These are phyloP conservation scores for Tetracladium maxilliforme DNA, from an alignment of 2,329 filamentous ascomycete species.

Conservation along the genomic window DNA sequence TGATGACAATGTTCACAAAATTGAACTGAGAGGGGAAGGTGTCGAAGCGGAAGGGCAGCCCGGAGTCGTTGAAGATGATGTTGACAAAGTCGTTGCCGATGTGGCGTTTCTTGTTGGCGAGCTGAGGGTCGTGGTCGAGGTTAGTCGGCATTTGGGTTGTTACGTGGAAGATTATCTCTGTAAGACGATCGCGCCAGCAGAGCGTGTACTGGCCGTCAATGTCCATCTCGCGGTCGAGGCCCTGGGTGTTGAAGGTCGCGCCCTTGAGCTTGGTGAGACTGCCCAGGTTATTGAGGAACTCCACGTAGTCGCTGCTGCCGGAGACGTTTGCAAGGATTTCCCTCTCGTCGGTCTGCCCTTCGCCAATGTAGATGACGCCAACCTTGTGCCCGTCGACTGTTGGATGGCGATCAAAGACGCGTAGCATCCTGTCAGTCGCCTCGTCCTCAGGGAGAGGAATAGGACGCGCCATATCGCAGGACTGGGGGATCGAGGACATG, in stretches of 20 bases:
- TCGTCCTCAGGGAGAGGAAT: slow-evolving; percentile 58
- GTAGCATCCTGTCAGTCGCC: slow-evolving; percentile 46
- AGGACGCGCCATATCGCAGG: slow-evolving; percentile 44
- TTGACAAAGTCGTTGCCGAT: slow-evolving; percentile 98
- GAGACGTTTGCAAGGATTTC: slow-evolving; percentile 80
- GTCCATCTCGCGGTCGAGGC: slow-evolving; percentile 64
- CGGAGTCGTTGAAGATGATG: slow-evolving; percentile 95
- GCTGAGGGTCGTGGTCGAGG: slow-evolving; percentile 57
- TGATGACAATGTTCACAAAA: slow-evolving; percentile 92
- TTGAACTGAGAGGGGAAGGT: slow-evolving; percentile 94
- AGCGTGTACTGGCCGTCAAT: slow-evolving; percentile 78
- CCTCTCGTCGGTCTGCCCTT: slow-evolving; percentile 67
- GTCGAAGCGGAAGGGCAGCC: slow-evolving; percentile 75
- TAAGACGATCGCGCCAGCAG: slow-evolving; percentile 88
- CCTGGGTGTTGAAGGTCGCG: slow-evolving; percentile 84
- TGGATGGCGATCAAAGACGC: slow-evolving; percentile 71
- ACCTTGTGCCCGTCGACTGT: slow-evolving; percentile 93
- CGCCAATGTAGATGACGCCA: slow-evolving; percentile 83
- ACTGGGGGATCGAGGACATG: slow-evolving; percentile 45
- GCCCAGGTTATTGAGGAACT: slow-evolving; percentile 71
- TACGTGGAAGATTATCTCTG: slow-evolving; percentile 90
- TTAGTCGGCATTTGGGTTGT: slow-evolving; percentile 96
- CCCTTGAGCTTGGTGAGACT: slow-evolving; percentile 68
- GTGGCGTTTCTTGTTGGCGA: slow-evolving; percentile 79
- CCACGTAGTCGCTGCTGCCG: slow-evolving; percentile 76